These are phyloP conservation scores for Blastobotrys apis DNA, from an alignment of 1,139 yeast genomes.

Conservation along the genomic window DNA sequence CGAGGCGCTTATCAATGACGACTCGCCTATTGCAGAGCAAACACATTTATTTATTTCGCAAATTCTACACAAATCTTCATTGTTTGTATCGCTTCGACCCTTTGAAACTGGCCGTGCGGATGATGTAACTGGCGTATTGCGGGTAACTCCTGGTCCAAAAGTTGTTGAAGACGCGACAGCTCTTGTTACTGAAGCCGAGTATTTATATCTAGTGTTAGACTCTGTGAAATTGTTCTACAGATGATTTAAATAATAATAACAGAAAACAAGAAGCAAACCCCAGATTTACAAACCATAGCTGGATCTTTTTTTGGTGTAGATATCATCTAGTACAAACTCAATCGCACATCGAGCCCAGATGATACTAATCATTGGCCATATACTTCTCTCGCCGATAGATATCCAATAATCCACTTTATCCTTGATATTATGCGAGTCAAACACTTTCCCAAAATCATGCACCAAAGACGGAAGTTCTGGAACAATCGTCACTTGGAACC, in stretches of 20 bases:
- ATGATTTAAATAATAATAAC: conserved; percentile 17
- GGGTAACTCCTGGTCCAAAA: conserved; percentile 51
- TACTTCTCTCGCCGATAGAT: conserved; percentile 82
- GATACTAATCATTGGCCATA: conserved; percentile 88
- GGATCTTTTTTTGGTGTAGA: conserved; percentile 43
- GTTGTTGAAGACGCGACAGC: conserved; percentile 26
- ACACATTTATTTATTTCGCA: conserved; percentile 47
- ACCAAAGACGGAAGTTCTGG: conserved; percentile 70
- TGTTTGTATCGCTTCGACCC: conserved; percentile 56
- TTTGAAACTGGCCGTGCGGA: conserved; percentile 76
- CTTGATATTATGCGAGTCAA: conserved; percentile 62
- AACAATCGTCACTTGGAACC: conserved; percentile 81
- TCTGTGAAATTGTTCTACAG: conserved; percentile 38
- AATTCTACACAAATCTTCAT: conserved; percentile 47
- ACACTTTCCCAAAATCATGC: conserved; percentile 63
- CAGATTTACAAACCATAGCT: background rate
- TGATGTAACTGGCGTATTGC: conserved; percentile 72
- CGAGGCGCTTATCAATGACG: conserved; percentile 39
- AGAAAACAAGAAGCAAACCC: background rate
- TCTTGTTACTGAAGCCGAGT: conserved; percentile 55
- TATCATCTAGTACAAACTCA: conserved; percentile 82
- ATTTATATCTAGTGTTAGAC: conserved; percentile 51
- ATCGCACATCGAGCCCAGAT: conserved; percentile 86
- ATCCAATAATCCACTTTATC: conserved; percentile 87
- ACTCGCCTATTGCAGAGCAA: conserved; percentile 31